These are phyloP conservation scores for Nannochloropsis salina DNA, from an alignment of 108 stramenopile genomes.

Conservation along the genomic window DNA sequence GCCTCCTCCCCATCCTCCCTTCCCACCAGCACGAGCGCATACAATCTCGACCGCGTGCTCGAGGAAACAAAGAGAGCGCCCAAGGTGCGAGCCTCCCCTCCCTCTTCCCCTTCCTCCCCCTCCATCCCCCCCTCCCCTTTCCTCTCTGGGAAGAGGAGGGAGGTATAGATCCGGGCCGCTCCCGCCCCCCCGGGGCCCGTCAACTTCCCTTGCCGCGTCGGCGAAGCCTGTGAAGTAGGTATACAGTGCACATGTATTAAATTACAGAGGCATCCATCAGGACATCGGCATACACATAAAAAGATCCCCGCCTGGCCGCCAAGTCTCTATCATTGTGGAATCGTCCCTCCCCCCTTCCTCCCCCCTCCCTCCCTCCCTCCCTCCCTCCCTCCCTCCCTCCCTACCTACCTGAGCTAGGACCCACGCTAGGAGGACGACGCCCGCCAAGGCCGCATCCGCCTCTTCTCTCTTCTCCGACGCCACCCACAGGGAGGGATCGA, in stretches of 20 bases:
- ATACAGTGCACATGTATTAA: too few species aligned
- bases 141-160: background rate
- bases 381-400: background rate
- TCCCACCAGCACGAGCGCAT: background rate
- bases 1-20: background rate
- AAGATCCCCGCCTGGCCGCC: background rate
- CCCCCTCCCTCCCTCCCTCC: background rate
- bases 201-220: background rate
- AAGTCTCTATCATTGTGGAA: too few species aligned
- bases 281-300: background rate
- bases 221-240: background rate
- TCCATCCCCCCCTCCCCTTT: background rate
- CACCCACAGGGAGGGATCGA: background rate
- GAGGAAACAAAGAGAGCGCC: background rate
- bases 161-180: background rate
- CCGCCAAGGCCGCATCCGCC: background rate
- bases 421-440: background rate
- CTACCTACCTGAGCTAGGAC: background rate
- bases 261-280: background rate
- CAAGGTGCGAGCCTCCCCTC: background rate
- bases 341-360: background rate
- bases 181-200: background rate
- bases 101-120: background rate
- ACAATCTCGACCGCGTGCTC: background rate
- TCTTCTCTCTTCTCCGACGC: background rate